Evolutionary conservation across 495 filamentous ascomycete species (phyloP), one percentile per base, ranked within the genome.

Genomic region (Venustampulla echinocandica): DNA sequence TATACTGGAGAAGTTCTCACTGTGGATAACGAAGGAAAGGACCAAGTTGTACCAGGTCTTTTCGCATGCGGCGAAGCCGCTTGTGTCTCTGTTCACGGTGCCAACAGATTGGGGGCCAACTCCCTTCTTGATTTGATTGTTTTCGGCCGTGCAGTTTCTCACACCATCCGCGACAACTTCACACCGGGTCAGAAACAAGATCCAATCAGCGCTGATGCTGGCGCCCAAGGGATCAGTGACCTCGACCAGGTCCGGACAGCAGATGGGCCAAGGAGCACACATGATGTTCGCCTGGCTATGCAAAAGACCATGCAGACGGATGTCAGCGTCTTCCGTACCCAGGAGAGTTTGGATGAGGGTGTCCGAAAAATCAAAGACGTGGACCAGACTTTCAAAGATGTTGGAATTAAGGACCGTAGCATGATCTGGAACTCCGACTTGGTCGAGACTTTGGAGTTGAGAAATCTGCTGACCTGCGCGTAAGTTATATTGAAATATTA

Each of bases 401-500:
- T 96, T 50, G 85, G 86, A 58, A 94, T 85, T 66, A 95, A 93
- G 76, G 90, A 97, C 65, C 84, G 90, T 61, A 90, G 85, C 79
- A 95, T 97, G 92, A 95, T 97, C 71, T 97, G 90, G 90, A 97
- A 97, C 79, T 87, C 85, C 28, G 90, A 97, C 59, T 76, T 97
- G 22, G 85, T 95, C 44, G 90, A 97, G 78, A 93, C 89, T 21
- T 77, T 97, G 33, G 90, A 97, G 69, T 73, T 96, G 58, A 73
- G 87, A 56, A 97, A 97, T 64, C 62, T 97, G 54, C 69, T 97
- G 56, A 96, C 90, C 59, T 97, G 90, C 79, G 90, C 90, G 77
- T 58, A 57, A 46, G 57, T 57, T 30, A 23, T 37, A 10, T 25
- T 19, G 14, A 32, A 30, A 27, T 18, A 40, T 3, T 44, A 6